Percentiles rank a stretch among this genome's conserved stretches.
These are phyloP conservation scores for Cardamine resedifolia DNA, from an alignment of 345 rosid genomes.

Conservation along the genomic window DNA sequence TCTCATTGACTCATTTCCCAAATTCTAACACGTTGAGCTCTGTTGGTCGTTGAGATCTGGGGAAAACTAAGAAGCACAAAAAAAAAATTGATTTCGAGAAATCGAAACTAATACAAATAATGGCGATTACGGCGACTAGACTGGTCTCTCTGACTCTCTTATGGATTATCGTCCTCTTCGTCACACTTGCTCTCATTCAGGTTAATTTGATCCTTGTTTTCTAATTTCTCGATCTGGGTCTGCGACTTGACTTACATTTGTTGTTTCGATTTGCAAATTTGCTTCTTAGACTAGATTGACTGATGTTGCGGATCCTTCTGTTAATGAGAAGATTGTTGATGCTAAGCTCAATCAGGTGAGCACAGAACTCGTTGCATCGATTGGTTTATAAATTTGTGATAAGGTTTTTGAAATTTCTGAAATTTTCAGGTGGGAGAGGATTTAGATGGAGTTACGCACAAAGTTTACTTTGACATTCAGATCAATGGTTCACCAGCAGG, in stretches of 20 bases:
- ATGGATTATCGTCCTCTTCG: slow-evolving; percentile 62
- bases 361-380: background rate
- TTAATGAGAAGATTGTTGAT: slow-evolving; percentile 36
- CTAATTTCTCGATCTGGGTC: background rate
- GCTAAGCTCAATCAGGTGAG: slow-evolving; percentile 42
- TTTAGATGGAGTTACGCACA: slow-evolving; percentile 66
- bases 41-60: slow-evolving; percentile 14
- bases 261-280: background rate
- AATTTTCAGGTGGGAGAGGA: slow-evolving; percentile 51
- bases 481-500: slow-evolving; percentile 84
- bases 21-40: slow-evolving; percentile 1
- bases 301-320: slow-evolving; percentile 46
- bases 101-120: slow-evolving; percentile 21
- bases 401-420: background rate
- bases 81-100: background rate
- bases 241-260: background rate
- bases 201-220: slow-evolving; percentile 30
- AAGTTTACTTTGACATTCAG: slow-evolving; percentile 88
- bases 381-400: background rate
- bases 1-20: slow-evolving; percentile 3
- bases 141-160: slow-evolving; percentile 47
- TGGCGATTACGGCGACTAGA: slow-evolving; percentile 58
- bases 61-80: too few species aligned
- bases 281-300: slow-evolving; percentile 53
- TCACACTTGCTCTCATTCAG: slow-evolving; percentile 72